These are phyloP conservation scores for Phytophthora constricta DNA, from an alignment of 352 stramenopile species.

Conservation along the genomic window DNA sequence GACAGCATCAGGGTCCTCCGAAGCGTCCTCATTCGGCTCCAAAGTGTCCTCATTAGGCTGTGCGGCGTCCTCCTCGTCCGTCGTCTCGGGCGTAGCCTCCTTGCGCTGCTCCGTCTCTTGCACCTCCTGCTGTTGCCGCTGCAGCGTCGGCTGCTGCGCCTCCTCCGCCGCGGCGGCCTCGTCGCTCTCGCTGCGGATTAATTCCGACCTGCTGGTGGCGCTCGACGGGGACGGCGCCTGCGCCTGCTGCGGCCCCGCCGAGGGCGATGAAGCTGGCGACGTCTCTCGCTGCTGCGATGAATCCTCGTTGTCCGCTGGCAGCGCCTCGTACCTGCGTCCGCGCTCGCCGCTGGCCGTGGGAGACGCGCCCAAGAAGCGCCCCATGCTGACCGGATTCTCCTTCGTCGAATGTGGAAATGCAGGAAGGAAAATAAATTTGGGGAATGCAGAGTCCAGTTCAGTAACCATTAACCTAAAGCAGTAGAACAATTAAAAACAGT, in stretches of 20 bases:
- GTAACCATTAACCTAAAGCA: too few species aligned
- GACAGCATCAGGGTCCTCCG: conserved; percentile 44
- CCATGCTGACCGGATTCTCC: conserved; percentile 42
- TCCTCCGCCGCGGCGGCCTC: conserved; percentile 32
- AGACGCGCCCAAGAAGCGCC: conserved; percentile 57
- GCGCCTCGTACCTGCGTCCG: conserved; percentile 61
- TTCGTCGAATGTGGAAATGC: not conserved
- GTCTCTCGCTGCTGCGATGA: conserved; percentile 10
- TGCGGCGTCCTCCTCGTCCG: conserved; percentile 3
- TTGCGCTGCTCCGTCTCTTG: conserved; percentile 19
- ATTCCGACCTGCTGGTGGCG: conserved; percentile 26
- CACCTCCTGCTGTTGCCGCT: conserved; percentile 33
- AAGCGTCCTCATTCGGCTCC: conserved; percentile 14
- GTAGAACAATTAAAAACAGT: too few species aligned
- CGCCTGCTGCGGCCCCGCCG: not conserved
- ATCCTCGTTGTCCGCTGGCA: conserved; percentile 52
- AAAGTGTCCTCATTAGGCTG: conserved; percentile 12
- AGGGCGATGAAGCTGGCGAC: conserved; percentile 4
- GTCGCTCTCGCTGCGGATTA: conserved; percentile 44
- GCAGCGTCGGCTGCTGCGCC: conserved; percentile 22
- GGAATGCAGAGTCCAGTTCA: too few species aligned
- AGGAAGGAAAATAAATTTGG: conserved; percentile 9
- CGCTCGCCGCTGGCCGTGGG: conserved; percentile 44
- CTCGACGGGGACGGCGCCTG: conserved; percentile 7
- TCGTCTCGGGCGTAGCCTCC: too few species aligned